These are phyloP conservation scores for Meyerozyma sp. DNA, from an alignment of 1,139 yeast genomes.

Conservation along the genomic window DNA sequence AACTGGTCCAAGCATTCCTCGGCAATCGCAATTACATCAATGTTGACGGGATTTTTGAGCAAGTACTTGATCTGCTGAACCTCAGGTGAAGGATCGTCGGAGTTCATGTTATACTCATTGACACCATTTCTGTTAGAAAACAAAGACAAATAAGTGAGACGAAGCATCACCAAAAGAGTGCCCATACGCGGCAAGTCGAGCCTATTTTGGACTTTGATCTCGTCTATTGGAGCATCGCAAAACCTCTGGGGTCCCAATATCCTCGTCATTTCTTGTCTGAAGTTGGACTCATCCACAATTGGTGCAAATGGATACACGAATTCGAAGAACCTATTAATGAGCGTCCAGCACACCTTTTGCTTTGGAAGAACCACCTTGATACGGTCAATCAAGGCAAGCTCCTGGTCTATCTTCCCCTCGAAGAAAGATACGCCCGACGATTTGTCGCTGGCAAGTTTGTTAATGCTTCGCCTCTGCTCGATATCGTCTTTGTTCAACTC, in stretches of 20 bases:
- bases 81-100: conserved; percentile 17
- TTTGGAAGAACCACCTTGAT: conserved; percentile 40
- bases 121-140: conserved; percentile 26
- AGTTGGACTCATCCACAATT: conserved; percentile 36
- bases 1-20: conserved; percentile 38
- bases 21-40: conserved; percentile 31
- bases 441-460: conserved; percentile 12
- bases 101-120: conserved; percentile 22
- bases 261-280: conserved; percentile 13
- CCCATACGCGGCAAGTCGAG: conserved; percentile 32
- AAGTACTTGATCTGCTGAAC: conserved; percentile 21
- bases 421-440: conserved; percentile 25
- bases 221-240: conserved; percentile 12
- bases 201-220: conserved; percentile 20
- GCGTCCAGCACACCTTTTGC: conserved; percentile 39
- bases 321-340: conserved; percentile 40
- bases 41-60: conserved; percentile 24
- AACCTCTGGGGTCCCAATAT: conserved; percentile 21
- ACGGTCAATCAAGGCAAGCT: conserved; percentile 22
- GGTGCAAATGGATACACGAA: conserved; percentile 44
- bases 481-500: conserved; percentile 20
- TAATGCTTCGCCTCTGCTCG: conserved; percentile 18
- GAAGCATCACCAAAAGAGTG: conserved; percentile 19
- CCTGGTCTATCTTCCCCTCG: conserved; percentile 28
- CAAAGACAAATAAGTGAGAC: conserved; percentile 26